Base-by-base conservation (phyloP, 805 yeast genomes). In the Candida sithepensis region DNA sequence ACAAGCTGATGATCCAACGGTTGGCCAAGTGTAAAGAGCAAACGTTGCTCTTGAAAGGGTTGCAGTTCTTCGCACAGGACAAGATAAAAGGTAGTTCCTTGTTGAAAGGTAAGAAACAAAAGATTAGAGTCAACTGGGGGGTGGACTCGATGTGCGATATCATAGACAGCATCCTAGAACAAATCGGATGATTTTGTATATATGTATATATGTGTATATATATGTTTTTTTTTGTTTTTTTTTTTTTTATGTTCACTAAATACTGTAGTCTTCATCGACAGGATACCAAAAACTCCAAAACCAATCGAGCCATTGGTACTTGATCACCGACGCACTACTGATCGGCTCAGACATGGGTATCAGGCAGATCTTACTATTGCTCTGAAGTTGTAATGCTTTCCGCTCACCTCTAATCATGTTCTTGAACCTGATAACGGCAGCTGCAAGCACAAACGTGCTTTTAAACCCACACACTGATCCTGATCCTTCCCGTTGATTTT, bases 71-170 rank as follows among this genome's bases (percentile, higher is more conserved):
- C 58, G 64, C 84, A 37, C 75, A 72, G 39, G 72, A 72, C 46
- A 68, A 67, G 37, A 71, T 84, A 20, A 60, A 67, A 50, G 58
- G 60, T 19, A 73, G 82, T 62, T 73, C 71, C 49, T 66, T 79
- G 38, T 61, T 81, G 36, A 68, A 68, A 44, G 82, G 88, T 14
- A 73, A 71, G 52, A 76, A 74, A 56, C 86, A 82, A 57, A 69
- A 61, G 32, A 72, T 65, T 40, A 73, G 91, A 55, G 77, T 85
- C 1, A 69, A 71, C 28, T 87, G 95, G 95, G 94, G 85, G 2
- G 71, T 74, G 18, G 78, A 74, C 44, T 67, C 79, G 1, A 68
- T 78, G 63, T 64, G 73, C 48, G 86, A 81, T 51, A 66, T 81
- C 36, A 72, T 79, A 18, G 79, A 73, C 33, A 83, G 55, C n/a